A percentile compares a stretch with the other conserved stretches of the same genome.
These are phyloP conservation scores for Penicillium sp. DNA, from an alignment of 2,329 filamentous ascomycete species.

Conservation along the genomic window DNA sequence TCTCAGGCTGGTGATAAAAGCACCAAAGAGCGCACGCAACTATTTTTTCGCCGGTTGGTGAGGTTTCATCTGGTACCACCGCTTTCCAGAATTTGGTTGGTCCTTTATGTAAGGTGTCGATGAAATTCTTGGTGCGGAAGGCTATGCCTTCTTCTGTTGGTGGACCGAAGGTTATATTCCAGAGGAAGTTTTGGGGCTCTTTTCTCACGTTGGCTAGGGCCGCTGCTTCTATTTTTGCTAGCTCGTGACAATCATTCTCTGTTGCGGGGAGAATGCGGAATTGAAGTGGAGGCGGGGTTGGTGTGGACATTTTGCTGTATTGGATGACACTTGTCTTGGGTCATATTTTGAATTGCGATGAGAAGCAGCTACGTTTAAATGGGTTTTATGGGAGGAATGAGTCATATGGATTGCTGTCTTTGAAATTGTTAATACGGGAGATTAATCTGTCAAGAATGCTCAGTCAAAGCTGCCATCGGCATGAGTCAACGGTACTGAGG, in stretches of 20 bases:
- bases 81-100: conserved; percentile 6
- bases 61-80: conserved; percentile 4
- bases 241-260: conserved; percentile 9
- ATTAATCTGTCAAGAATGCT: no score
- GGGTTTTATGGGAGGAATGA: not conserved
- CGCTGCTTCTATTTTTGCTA: conserved; percentile 45
- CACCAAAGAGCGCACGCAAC: conserved; percentile 16
- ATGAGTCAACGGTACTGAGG: no score
- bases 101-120: conserved; percentile 4
- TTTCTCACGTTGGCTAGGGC: conserved; percentile 11
- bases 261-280: conserved; percentile 18
- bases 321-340: not conserved
- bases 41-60: conserved; percentile 15
- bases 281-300: not conserved
- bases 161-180: conserved; percentile 1
- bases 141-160: not conserved
- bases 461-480: no score
- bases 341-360: not conserved
- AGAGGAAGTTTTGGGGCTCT: not conserved
- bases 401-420: not conserved
- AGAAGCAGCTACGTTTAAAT: not conserved
- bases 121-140: conserved; percentile 1
- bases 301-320: not conserved
- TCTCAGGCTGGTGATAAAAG: conserved; percentile 13
- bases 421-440: not conserved